phyloP scores from a whole-genome alignment of 306 rosid species.

The Prunus salicina region DNA sequence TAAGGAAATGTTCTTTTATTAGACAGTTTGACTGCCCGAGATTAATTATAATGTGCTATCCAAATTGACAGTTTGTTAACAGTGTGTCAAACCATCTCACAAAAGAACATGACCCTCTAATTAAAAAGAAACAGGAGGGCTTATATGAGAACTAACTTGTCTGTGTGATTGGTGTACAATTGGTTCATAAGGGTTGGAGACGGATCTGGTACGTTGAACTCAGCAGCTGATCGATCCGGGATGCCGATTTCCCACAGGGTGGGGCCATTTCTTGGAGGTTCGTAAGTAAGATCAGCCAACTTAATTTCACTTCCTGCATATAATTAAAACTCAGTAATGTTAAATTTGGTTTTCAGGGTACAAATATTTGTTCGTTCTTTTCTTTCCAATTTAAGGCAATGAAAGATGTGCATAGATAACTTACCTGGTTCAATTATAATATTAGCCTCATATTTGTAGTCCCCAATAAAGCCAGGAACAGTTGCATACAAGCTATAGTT shows the following conservation, averaged over 20 bases:
- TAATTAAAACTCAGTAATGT: neutral
- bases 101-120: neutral
- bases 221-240: constrained; percentile 77
- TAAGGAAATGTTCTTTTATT: neutral
- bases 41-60: no score
- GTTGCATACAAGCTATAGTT: constrained; percentile 64
- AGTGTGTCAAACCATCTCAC: neutral
- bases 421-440: constrained; percentile 53
- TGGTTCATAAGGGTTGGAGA: constrained; percentile 40
- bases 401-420: neutral
- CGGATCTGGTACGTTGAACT: constrained; percentile 62
- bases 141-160: constrained; percentile 35
- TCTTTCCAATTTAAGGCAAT: neutral
- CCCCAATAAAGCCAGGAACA: constrained; percentile 81
- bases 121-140: neutral
- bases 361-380: neutral
- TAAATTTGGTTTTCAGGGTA: neutral
- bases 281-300: constrained; percentile 37
- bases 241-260: constrained; percentile 87
- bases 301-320: constrained; percentile 37
- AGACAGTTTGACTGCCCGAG: no score
- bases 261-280: constrained; percentile 77
- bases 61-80: neutral
- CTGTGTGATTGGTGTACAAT: constrained; percentile 13
- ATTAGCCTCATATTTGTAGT: constrained; percentile 40